Percentiles rank a stretch among this genome's conserved stretches.
These are phyloP conservation scores for Fraxinus nigra DNA, from an alignment of 305 asterid genomes.

Conservation along the genomic window DNA sequence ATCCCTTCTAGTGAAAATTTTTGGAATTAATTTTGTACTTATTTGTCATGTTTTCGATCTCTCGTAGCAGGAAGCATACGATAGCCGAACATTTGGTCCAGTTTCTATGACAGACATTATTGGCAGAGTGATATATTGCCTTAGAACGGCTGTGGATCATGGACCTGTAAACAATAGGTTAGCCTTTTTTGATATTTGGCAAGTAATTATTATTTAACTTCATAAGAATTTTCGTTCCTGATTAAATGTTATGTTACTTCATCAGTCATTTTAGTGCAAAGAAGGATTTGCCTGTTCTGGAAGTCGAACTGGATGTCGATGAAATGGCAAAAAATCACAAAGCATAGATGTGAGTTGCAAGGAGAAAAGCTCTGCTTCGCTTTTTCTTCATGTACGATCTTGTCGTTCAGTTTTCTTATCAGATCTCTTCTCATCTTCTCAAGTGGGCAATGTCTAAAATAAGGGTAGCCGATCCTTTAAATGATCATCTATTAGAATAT, in stretches of 20 bases:
- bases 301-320: conserved; percentile 79
- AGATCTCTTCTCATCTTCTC: not conserved
- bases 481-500: not conserved
- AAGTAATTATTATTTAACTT: not conserved
- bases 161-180: conserved; percentile 87
- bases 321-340: conserved; percentile 76
- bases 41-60: conserved; percentile 1
- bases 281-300: conserved; percentile 63
- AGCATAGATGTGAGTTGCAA: conserved; percentile 31
- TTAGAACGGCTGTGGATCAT: conserved; percentile 78
- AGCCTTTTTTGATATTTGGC: not conserved
- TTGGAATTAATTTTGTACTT: not conserved
- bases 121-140: conserved; percentile 80
- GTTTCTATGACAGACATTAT: conserved; percentile 59
- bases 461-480: not conserved
- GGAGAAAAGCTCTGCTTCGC: conserved; percentile 11
- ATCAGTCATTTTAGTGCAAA: conserved; percentile 46
- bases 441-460: not conserved
- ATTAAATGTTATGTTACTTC: not conserved
- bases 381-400: not conserved
- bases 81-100: conserved; percentile 84
- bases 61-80: conserved; percentile 70
- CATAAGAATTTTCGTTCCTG: not conserved
- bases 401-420: conserved; percentile 16
- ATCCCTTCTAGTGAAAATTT: not conserved